phyloP scores from a whole-genome alignment of 768 basidiomycete genomes.

The Gautieria morchelliformis region DNA sequence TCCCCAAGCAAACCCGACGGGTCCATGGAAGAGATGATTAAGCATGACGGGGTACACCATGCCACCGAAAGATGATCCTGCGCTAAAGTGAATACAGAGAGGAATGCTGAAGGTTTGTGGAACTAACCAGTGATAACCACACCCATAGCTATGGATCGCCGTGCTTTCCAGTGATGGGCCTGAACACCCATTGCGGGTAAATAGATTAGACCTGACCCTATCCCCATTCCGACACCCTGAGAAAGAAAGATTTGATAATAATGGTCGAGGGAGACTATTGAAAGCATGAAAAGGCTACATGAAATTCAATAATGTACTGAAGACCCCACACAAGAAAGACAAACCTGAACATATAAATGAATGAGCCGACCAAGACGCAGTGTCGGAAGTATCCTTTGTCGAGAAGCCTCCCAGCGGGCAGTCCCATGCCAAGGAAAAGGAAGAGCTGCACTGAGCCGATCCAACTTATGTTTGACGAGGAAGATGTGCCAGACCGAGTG shows the following conservation, averaged over 20 bases:
- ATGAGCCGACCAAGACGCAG: not conserved
- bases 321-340: slow-evolving; percentile 23
- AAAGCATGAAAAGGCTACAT: slow-evolving; percentile 39
- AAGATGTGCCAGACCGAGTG: slow-evolving; percentile 26
- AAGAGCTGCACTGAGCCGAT: slow-evolving; percentile 44
- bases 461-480: slow-evolving; percentile 20
- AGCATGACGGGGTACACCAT: slow-evolving; percentile 55
- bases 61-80: slow-evolving; percentile 44
- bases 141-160: slow-evolving; percentile 42
- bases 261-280: slow-evolving; percentile 30
- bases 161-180: slow-evolving; percentile 42
- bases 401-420: slow-evolving; percentile 38
- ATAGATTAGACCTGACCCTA: slow-evolving; percentile 39
- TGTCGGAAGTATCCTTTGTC: slow-evolving; percentile 45
- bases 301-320: slow-evolving; percentile 28
- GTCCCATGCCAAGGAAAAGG: slow-evolving; percentile 33
- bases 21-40: slow-evolving; percentile 30
- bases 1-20: slow-evolving; percentile 36
- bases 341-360: not conserved
- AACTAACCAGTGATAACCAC: slow-evolving; percentile 35
- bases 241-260: slow-evolving; percentile 43
- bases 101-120: not conserved
- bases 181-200: slow-evolving; percentile 38
- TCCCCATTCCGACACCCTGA: slow-evolving; percentile 41
- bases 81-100: not conserved